Base-by-base conservation (phyloP, 352 stramenopile genomes). In the Blastocystis hominis region DNA sequence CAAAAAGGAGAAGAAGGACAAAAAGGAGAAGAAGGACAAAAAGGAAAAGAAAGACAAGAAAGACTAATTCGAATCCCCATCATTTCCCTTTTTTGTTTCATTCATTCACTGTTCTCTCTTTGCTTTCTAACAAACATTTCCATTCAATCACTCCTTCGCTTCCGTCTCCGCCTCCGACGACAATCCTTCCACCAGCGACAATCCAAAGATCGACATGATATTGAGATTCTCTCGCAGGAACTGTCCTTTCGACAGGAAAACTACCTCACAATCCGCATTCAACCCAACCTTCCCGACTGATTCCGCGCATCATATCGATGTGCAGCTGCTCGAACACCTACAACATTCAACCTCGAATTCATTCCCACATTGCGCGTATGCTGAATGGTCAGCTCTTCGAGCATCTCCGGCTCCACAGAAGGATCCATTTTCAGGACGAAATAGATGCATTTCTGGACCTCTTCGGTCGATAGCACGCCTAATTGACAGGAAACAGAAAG, bases 261-360 rank as follows among this genome's bases (percentile, higher is more conserved):
- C 69, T 80, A 42, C 9, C 6, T n/a, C 17, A 61, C 44, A 59
- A 10, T 7, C 17, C 5, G 24, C 9, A n/a, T 20, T 40, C 47
- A 47, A 7, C 0, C 38, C 10, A 63, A 81, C 72, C 36, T 36
- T 66, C 66, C 44, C 66, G n/a, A 13, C 47, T 81, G 6, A 81
- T 81, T 24, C 72, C 72, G 30, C 72, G 54, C 2, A 20, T 53
- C 10, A 24, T 17, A 44, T 68, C 53, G 10, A 50, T 34, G 7
- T 81, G 30, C 47, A 81, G 66, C 38, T 81, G 20, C n/a, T 81
- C 72, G 66, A 81, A 81, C 13, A 56, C 42, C 64, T 75, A 75
- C 64, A 56, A 20, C 9, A 13, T 6, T 46, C 20, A 15, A 46
- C 9, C 6, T 17, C 3, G 9, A 72, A 30, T 30, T 30, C 36